These are phyloP conservation scores for Cladosporium velox DNA, from an alignment of 2,329 filamentous ascomycete genomes.

Conservation along the genomic window DNA sequence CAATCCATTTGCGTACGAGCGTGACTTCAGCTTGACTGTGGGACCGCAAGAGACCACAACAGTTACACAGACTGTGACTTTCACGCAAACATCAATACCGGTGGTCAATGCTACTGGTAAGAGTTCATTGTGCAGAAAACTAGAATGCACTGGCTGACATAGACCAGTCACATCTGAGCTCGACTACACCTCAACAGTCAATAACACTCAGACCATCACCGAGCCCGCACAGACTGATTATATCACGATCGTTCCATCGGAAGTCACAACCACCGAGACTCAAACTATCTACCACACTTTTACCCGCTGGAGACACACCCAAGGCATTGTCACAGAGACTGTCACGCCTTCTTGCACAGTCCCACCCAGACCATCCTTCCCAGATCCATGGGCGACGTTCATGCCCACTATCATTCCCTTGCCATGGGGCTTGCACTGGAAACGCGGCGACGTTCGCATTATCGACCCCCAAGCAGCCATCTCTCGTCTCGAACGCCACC, in stretches of 20 bases:
- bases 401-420: slow-evolving; percentile 38
- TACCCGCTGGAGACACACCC: slow-evolving; percentile 32
- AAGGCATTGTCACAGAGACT: slow-evolving; percentile 34
- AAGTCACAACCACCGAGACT: slow-evolving; percentile 20
- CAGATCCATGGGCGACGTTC: slow-evolving; percentile 41
- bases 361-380: slow-evolving; percentile 33
- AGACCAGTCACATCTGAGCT: slow-evolving; percentile 16
- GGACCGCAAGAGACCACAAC: slow-evolving; percentile 25
- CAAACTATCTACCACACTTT: slow-evolving; percentile 40
- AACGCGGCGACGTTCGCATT: slow-evolving; percentile 25
- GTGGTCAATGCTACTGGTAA: slow-evolving; percentile 13
- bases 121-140: neutral
- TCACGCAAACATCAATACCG: slow-evolving; percentile 24
- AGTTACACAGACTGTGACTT: slow-evolving; percentile 25
- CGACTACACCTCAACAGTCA: slow-evolving; percentile 24
- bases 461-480: neutral
- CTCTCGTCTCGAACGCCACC: slow-evolving; percentile 11
- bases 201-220: slow-evolving; percentile 21
- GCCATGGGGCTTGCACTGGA: slow-evolving; percentile 26
- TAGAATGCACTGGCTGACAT: neutral
- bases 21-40: slow-evolving; percentile 23
- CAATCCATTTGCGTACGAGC: slow-evolving; percentile 26
- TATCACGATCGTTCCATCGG: slow-evolving; percentile 17
- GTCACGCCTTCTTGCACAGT: slow-evolving; percentile 42
- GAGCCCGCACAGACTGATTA: slow-evolving; percentile 19